phyloP scores from a whole-genome alignment of 2,329 filamentous ascomycete genomes.

The Metarhizium album region DNA sequence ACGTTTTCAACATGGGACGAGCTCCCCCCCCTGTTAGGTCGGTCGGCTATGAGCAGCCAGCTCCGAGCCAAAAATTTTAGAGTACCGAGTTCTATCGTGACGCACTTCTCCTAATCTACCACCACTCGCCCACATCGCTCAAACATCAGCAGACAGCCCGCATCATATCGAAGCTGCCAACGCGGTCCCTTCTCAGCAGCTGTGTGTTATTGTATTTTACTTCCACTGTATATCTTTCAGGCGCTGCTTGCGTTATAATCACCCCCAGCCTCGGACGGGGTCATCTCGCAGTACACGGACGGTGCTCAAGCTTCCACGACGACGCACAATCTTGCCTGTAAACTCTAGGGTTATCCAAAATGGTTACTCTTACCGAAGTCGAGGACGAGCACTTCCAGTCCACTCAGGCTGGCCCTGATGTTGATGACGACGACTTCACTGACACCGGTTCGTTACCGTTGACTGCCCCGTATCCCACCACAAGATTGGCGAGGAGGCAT shows the following conservation, averaged over 20 bases:
- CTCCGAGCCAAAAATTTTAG: constrained; percentile 5
- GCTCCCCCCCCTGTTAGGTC: neutral
- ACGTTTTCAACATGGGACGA: neutral
- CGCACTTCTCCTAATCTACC: neutral
- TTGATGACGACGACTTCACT: constrained; percentile 87
- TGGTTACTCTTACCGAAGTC: constrained; percentile 96
- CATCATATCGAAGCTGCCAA: neutral
- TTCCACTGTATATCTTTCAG: neutral
- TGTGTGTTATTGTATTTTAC: neutral
- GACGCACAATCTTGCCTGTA: neutral
- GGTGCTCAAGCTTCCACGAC: neutral
- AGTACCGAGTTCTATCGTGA: neutral
- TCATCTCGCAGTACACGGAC: neutral
- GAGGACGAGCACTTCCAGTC: constrained; percentile 88
- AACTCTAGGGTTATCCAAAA: constrained; percentile 32
- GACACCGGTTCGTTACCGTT: constrained; percentile 62
- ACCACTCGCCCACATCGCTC: neutral
- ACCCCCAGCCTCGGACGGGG: neutral
- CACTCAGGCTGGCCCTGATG: constrained; percentile 57
- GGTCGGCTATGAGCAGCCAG: neutral
- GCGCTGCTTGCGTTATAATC: neutral
- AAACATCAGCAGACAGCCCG: neutral
- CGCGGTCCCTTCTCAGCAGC: neutral
- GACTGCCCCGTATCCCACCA: neutral
- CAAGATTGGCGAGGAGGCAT: constrained; percentile 1